phyloP scores from a whole-genome alignment of 192 early-diverging fungal species.

The Tieghemiomyces parasiticus region DNA sequence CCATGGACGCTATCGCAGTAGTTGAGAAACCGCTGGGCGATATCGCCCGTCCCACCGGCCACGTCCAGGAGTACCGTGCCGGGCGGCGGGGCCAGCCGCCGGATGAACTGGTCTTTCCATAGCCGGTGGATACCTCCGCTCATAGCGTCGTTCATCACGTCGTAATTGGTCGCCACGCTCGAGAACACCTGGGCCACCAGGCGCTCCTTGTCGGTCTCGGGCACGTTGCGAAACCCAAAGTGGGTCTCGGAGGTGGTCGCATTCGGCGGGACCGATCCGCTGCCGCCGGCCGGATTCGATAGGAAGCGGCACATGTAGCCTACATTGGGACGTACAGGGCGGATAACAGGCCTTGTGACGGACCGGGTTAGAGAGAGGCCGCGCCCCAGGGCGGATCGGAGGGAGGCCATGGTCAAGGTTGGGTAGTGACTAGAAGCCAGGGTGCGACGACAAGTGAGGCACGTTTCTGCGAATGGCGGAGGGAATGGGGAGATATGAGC shows the following conservation, averaged over 20 bases:
- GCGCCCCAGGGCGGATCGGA: too few relatives aligned
- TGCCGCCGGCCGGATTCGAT: too few relatives aligned
- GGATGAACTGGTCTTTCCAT: conserved; percentile 94
- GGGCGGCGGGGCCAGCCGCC: conserved; percentile 59
- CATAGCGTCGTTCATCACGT: conserved; percentile 98
- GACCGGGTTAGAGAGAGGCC: too few relatives aligned
- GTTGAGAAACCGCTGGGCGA: conserved; percentile 88
- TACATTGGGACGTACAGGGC: too few relatives aligned
- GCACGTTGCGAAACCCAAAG: conserved; percentile 89
- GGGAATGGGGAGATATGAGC: too few relatives aligned
- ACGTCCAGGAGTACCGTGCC: conserved; percentile 85
- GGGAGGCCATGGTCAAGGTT: too few relatives aligned
- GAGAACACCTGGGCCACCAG: conserved; percentile 83
- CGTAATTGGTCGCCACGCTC: conserved; percentile 92
- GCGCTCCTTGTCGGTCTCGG: conserved; percentile 68
- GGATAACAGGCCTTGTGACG: too few relatives aligned
- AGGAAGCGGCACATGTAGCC: too few relatives aligned
- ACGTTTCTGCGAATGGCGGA: too few relatives aligned
- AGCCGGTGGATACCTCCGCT: conserved; percentile 81
- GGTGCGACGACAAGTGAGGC: too few relatives aligned
- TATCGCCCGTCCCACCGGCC: conserved; percentile 96
- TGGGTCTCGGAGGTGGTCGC: conserved; percentile 43
- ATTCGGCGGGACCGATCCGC: not conserved
- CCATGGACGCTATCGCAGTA: conserved; percentile 56
- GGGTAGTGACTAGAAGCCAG: too few relatives aligned